Conservation (phyloP, 164 flowering plant genomes). For the Dillenia turbinata region DNA sequence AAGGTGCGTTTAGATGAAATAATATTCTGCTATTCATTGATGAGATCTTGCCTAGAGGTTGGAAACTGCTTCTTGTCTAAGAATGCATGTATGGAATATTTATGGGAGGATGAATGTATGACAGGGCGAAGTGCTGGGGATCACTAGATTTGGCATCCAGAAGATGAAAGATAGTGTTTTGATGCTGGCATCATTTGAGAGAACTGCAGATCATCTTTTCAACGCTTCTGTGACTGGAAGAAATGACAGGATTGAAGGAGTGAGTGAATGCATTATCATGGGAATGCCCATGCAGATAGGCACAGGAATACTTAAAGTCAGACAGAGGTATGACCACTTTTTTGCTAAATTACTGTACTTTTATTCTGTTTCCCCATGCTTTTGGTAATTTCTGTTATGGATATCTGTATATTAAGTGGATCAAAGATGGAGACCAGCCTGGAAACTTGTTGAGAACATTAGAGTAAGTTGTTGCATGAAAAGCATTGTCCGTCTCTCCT, state of each 20-base stretch:
- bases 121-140: conserved; percentile 76
- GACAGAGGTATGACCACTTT: conserved; percentile 46
- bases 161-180: conserved; percentile 67
- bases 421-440: too few species aligned
- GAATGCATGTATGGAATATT: neutral
- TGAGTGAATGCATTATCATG: conserved; percentile 92
- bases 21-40: neutral
- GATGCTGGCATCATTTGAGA: conserved; percentile 91
- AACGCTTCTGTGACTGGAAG: conserved; percentile 68
- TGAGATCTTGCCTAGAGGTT: neutral
- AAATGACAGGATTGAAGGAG: conserved; percentile 77
- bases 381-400: too few species aligned
- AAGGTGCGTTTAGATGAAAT: conserved; percentile 36
- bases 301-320: conserved; percentile 81
- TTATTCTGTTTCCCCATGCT: neutral
- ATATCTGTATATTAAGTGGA: neutral
- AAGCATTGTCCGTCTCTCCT: neutral
- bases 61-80: too few species aligned
- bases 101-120: conserved; percentile 7
- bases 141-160: conserved; percentile 46
- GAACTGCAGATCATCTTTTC: conserved; percentile 72
- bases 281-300: conserved; percentile 90
- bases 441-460: neutral
- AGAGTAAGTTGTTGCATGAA: neutral
- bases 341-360: neutral